Evolutionary conservation across 768 basidiomycete species (phyloP).

Genomic region (Paxillus rubicundulus): DNA sequence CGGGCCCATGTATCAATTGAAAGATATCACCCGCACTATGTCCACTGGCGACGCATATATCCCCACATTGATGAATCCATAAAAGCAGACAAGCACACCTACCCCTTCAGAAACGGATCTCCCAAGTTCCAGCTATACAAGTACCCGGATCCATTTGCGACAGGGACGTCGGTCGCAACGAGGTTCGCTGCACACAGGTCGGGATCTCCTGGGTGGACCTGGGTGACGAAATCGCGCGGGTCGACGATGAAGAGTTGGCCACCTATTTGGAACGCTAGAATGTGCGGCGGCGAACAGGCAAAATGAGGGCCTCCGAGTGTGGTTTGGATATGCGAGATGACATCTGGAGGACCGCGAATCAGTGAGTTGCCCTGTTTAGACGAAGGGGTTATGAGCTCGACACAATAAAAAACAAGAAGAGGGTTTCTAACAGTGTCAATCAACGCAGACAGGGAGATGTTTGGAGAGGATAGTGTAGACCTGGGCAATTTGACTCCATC

Average conservation of each 20-base stretch:
- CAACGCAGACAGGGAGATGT: conserved; percentile 58
- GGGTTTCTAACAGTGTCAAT: conserved; percentile 58
- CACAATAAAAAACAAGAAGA: not conserved
- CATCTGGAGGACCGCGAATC: conserved; percentile 70
- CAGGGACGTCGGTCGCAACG: conserved; percentile 62
- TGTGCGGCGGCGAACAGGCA: conserved; percentile 60
- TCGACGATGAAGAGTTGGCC: conserved; percentile 71
- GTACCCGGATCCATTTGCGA: conserved; percentile 47
- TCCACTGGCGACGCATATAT: not conserved
- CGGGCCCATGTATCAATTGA: not conserved
- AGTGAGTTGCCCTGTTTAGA: conserved; percentile 65
- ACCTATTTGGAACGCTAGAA: conserved; percentile 63
- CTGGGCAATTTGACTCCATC: conserved; percentile 60
- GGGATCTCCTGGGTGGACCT: conserved; percentile 37
- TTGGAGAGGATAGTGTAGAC: conserved; percentile 47
- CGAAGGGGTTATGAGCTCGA: not conserved
- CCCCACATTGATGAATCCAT: not conserved
- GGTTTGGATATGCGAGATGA: conserved; percentile 48
- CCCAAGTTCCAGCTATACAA: conserved; percentile 75
- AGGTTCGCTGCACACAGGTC: conserved; percentile 53
- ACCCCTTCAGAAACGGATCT: conserved; percentile 75
- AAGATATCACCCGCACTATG: conserved; percentile 5
- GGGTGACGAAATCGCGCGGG: conserved; percentile 64
- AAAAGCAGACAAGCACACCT: conserved; percentile 18
- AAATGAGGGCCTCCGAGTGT: conserved; percentile 47